These are phyloP conservation scores for Entomortierella lignicola DNA, from an alignment of 192 early-diverging fungal species.

Conservation along the genomic window DNA sequence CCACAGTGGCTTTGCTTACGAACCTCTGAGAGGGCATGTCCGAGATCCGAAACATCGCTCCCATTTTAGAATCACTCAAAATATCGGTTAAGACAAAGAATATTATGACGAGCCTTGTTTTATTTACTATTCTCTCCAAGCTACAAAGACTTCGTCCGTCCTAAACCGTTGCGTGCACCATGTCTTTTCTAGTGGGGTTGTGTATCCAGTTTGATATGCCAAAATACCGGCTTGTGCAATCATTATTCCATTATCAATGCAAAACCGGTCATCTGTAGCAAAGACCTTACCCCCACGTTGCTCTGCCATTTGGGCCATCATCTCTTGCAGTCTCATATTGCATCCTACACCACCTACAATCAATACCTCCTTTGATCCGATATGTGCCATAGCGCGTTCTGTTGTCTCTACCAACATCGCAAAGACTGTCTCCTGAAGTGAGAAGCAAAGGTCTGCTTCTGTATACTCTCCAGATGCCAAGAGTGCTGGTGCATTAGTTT, in stretches of 20 bases:
- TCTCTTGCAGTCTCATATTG: slow-evolving; percentile 93
- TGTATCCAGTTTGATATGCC: slow-evolving; percentile 82
- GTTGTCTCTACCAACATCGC: slow-evolving; percentile 99
- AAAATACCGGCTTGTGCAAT: slow-evolving; percentile 97
- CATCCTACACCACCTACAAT: slow-evolving; percentile 98
- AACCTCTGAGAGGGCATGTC: too few relatives aligned
- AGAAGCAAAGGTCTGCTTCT: slow-evolving; percentile 95
- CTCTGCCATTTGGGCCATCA: slow-evolving; percentile 96
- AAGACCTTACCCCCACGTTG: slow-evolving; percentile 90
- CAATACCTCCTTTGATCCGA: slow-evolving; percentile 89
- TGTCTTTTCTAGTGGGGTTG: slow-evolving; percentile 86
- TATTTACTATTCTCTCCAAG: slow-evolving; percentile 71
- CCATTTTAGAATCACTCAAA: too few relatives aligned
- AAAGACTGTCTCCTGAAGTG: slow-evolving; percentile 97
- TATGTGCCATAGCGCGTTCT: slow-evolving; percentile 98
- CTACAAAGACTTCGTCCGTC: slow-evolving; percentile 87
- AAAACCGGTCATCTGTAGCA: slow-evolving; percentile 98
- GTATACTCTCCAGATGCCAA: slow-evolving; percentile 65
- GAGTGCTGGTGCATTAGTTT: slow-evolving; percentile 74
- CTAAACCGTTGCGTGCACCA: slow-evolving; percentile 95
- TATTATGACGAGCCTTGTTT: too few relatives aligned
- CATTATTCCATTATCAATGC: slow-evolving; percentile 99
- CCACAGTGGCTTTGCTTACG: too few relatives aligned
- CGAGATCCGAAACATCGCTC: background rate
- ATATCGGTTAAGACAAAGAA: too few relatives aligned